These are phyloP conservation scores for Diplodia scrobiculata DNA, from an alignment of 2,329 filamentous ascomycete species.

Conservation along the genomic window DNA sequence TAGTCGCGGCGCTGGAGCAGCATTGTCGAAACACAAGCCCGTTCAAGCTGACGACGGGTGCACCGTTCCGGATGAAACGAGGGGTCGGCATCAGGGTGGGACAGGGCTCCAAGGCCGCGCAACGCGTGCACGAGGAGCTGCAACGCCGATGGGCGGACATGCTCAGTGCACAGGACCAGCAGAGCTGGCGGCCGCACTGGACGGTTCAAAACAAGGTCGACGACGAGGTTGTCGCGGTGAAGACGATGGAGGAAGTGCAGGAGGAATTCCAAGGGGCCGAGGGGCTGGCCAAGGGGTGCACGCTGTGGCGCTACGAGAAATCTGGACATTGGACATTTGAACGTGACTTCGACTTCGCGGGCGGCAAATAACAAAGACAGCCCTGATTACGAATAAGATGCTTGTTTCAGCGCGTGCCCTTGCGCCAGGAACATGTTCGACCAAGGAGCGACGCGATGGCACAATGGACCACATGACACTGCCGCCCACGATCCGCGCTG, in stretches of 20 bases:
- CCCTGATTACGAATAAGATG: conserved; percentile 10
- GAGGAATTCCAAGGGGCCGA: conserved; percentile 40
- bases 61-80: conserved; percentile 47
- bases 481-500: neutral
- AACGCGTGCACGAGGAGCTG: conserved; percentile 43
- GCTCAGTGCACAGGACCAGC: conserved; percentile 50
- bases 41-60: conserved; percentile 45
- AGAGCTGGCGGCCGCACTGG: conserved; percentile 48
- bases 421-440: conserved; percentile 2
- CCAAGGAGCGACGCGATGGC: neutral
- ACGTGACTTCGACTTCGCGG: conserved; percentile 42
- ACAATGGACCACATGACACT: conserved; percentile 24
- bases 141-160: conserved; percentile 44
- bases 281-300: conserved; percentile 45
- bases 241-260: conserved; percentile 43
- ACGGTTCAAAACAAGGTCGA: conserved; percentile 54
- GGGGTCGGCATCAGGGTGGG: conserved; percentile 47
- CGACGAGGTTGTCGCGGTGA: conserved; percentile 44
- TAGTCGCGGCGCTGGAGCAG: conserved; percentile 41
- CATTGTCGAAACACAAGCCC: conserved; percentile 38
- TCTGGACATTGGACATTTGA: conserved; percentile 47
- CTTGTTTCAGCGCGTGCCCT: conserved; percentile 17
- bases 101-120: conserved; percentile 39
- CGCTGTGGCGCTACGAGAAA: conserved; percentile 48
- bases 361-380: conserved; percentile 11